Conservation (phyloP, 2,329 filamentous ascomycete genomes). For the Talaromyces sp. region DNA sequence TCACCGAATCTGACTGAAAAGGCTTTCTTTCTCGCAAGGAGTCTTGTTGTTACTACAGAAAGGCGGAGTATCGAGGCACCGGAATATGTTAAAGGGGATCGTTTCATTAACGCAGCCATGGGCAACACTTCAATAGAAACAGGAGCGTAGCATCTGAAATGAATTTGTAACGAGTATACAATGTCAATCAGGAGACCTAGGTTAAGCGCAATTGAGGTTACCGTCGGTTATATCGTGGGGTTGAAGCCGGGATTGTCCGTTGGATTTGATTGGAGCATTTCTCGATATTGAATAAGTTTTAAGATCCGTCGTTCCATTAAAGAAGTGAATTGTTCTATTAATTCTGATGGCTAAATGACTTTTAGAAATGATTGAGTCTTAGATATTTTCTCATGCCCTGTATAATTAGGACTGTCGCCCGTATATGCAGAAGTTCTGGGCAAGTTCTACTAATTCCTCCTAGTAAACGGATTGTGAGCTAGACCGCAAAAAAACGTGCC, state of each 20-base stretch:
- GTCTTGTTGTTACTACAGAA: background rate
- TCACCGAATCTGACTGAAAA: background rate
- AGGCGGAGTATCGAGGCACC: background rate
- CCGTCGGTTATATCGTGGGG: background rate
- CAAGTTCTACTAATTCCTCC: background rate
- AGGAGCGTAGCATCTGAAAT: no score
- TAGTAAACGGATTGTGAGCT: background rate
- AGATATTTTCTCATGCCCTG: background rate
- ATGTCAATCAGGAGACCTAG: background rate
- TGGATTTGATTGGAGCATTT: constrained; percentile 5
- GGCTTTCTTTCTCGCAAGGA: background rate
- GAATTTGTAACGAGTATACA: background rate
- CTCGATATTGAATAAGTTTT: background rate
- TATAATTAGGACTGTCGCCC: no score
- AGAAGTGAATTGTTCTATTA: no score
- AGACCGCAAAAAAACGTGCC: background rate
- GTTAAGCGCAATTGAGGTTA: background rate
- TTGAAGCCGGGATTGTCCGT: constrained; percentile 2
- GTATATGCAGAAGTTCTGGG: background rate
- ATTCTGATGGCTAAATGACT: no score
- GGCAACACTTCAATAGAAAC: background rate
- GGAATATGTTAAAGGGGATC: background rate
- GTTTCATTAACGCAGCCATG: background rate
- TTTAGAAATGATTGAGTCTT: background rate
- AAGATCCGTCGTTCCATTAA: background rate